Evolutionary conservation across 169 alveolate genomes (phyloP).

Genomic region (Plasmodium yoelii): DNA sequence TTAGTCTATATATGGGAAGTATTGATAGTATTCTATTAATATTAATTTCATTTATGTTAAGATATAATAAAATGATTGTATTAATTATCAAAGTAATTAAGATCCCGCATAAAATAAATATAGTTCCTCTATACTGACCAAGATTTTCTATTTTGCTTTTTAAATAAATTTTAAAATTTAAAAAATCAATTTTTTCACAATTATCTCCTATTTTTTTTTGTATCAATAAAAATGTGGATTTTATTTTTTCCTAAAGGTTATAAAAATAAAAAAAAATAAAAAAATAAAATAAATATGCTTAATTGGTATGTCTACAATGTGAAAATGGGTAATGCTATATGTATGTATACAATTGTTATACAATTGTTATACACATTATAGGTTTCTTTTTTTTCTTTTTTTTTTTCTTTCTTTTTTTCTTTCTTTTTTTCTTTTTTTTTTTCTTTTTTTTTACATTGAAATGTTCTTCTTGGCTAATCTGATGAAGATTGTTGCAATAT

Average conservation of each 20-base stretch:
- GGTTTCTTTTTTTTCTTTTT: slow-evolving; percentile 12
- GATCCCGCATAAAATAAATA: slow-evolving; percentile 35
- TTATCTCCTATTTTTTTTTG: slow-evolving; percentile 58
- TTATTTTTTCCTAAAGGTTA: slow-evolving; percentile 30
- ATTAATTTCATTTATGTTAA: slow-evolving; percentile 48
- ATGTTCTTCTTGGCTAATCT: slow-evolving; percentile 72
- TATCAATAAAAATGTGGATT: slow-evolving; percentile 40
- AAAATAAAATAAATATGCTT: not conserved
- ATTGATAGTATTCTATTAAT: slow-evolving; percentile 26
- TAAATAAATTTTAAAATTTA: slow-evolving; percentile 55
- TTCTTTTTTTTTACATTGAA: slow-evolving; percentile 50
- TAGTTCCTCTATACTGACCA: slow-evolving; percentile 27
- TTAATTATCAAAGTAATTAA: slow-evolving; percentile 37
- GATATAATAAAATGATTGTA: slow-evolving; percentile 26
- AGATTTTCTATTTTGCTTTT: slow-evolving; percentile 53
- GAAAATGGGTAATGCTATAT: not conserved
- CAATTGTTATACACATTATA: not conserved
- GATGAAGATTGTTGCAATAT: slow-evolving; percentile 79
- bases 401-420: slow-evolving; percentile 18
- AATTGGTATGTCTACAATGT: not conserved
- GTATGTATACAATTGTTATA: slow-evolving; percentile 3
- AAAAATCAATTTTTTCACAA: slow-evolving; percentile 38
- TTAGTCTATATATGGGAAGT: slow-evolving; percentile 39
- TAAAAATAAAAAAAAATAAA: not conserved
- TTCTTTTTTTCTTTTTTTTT: slow-evolving; percentile 30